Percentiles rank a stretch among this genome's conserved stretches.
Evolutionary conservation across 352 stramenopile species (phyloP).

Genomic region (Phytophthora pistaciae): DNA sequence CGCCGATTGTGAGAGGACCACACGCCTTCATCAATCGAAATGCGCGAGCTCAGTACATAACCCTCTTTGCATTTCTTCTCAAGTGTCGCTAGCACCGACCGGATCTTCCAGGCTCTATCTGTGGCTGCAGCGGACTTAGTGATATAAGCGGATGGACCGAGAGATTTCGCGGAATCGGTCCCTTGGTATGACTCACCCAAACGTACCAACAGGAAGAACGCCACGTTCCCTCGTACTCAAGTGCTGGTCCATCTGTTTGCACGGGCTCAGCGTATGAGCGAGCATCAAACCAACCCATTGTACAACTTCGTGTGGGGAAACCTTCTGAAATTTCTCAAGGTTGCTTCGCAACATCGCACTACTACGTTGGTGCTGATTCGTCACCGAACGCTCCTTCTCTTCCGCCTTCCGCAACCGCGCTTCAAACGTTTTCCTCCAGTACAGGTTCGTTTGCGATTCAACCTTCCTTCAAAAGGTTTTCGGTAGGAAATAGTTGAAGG

Average conservation of each 20-base stretch:
- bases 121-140: neutral
- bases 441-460: constrained; percentile 3
- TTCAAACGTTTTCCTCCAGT: constrained; percentile 6
- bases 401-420: neutral
- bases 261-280: neutral
- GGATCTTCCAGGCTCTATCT: neutral
- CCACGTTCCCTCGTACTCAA: neutral
- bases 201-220: neutral
- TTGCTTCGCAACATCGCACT: neutral
- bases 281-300: neutral
- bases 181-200: neutral
- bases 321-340: neutral
- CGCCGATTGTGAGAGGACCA: neutral
- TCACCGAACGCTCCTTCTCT: neutral
- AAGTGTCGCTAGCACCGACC: neutral
- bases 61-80: neutral
- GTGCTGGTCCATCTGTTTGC: neutral
- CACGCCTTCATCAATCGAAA: neutral
- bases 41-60: neutral
- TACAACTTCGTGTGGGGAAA: neutral
- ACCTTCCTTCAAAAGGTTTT: constrained; percentile 15
- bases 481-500: constrained; percentile 26
- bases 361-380: neutral
- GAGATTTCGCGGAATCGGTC: neutral
- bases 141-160: neutral